Evolutionary conservation across 805 yeast genomes (phyloP).

Genomic region (Metschnikowia colocasiae): DNA sequence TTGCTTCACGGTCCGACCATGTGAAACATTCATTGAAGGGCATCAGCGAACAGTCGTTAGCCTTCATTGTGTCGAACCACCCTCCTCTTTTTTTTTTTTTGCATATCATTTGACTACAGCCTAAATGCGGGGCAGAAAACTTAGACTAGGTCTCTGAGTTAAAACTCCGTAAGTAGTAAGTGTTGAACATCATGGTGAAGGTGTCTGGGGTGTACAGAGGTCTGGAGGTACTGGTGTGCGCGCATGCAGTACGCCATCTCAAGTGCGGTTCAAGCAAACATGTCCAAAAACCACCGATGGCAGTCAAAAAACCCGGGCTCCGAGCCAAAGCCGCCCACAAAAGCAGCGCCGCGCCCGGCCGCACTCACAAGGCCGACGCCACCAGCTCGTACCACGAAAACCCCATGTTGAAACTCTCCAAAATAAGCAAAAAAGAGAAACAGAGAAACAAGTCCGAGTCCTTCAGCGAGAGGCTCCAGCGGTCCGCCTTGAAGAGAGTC

Average conservation of each 20-base stretch:
- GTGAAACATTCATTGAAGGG: too few relatives aligned
- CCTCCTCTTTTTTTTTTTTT: too few relatives aligned
- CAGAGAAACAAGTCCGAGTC: slow-evolving; percentile 37
- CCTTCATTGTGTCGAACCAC: too few relatives aligned
- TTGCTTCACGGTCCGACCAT: too few relatives aligned
- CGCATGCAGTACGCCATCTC: not conserved
- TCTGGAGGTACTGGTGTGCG: not conserved
- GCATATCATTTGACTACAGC: too few relatives aligned
- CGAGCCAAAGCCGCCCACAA: slow-evolving; percentile 26
- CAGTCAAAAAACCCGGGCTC: slow-evolving; percentile 34
- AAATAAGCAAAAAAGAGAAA: slow-evolving; percentile 53
- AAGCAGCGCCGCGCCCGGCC: not conserved
- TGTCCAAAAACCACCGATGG: slow-evolving; percentile 10
- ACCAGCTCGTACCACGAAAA: slow-evolving; percentile 29
- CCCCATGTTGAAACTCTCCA: slow-evolving; percentile 52
- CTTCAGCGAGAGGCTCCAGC: slow-evolving; percentile 29
- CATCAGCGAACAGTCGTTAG: too few relatives aligned
- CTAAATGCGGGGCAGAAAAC: too few relatives aligned
- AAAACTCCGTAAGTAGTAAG: too few relatives aligned
- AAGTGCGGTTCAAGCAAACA: not conserved
- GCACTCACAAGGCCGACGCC: slow-evolving; percentile 16
- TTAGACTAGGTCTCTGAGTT: too few relatives aligned
- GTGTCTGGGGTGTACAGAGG: too few relatives aligned
- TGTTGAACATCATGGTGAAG: too few relatives aligned
- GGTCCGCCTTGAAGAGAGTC: slow-evolving; percentile 40